These are phyloP conservation scores for Verbena officinalis DNA, from an alignment of 257 asterid genomes.

Conservation along the genomic window DNA sequence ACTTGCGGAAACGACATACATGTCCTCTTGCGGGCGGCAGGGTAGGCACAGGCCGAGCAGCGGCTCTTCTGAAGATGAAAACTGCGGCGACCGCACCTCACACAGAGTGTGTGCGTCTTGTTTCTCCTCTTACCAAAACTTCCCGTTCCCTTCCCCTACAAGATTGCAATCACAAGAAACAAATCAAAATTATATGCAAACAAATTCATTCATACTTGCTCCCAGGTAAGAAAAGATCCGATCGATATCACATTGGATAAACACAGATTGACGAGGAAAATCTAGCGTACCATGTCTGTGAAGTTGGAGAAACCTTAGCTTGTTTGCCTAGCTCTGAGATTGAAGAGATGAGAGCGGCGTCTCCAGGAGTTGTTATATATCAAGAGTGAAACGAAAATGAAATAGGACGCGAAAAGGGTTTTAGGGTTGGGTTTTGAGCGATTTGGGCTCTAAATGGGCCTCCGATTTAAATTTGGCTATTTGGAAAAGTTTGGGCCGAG, in stretches of 20 bases:
- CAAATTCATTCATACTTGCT: not conserved
- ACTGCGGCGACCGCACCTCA: constrained; percentile 62
- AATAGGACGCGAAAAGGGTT: constrained; percentile 17
- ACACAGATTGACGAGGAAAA: not conserved
- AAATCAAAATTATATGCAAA: not conserved
- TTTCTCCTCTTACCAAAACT: constrained; percentile 67
- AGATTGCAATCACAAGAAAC: constrained; percentile 3
- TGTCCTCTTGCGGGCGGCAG: constrained; percentile 59
- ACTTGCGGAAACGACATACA: constrained; percentile 28
- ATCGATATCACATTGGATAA: not conserved
- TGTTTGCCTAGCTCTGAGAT: constrained; percentile 13
- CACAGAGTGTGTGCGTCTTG: constrained; percentile 63
- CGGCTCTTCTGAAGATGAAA: constrained; percentile 69
- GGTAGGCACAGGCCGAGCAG: constrained; percentile 65
- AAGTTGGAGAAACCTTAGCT: constrained; percentile 45
- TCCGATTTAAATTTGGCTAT: not conserved
- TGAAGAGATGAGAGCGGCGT: constrained; percentile 31
- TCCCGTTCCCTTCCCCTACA: constrained; percentile 65
- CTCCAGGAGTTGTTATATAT: constrained; percentile 21
- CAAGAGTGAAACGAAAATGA: not conserved
- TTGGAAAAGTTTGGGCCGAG: not conserved
- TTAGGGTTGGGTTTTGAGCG: constrained; percentile 39
- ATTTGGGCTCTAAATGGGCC: constrained; percentile 31
- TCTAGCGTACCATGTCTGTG: constrained; percentile 48
- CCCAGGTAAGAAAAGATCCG: not conserved